Evolutionary conservation across 345 rosid species (phyloP), one percentile per base, ranked within the genome.

Genomic region (Salix viminalis): DNA sequence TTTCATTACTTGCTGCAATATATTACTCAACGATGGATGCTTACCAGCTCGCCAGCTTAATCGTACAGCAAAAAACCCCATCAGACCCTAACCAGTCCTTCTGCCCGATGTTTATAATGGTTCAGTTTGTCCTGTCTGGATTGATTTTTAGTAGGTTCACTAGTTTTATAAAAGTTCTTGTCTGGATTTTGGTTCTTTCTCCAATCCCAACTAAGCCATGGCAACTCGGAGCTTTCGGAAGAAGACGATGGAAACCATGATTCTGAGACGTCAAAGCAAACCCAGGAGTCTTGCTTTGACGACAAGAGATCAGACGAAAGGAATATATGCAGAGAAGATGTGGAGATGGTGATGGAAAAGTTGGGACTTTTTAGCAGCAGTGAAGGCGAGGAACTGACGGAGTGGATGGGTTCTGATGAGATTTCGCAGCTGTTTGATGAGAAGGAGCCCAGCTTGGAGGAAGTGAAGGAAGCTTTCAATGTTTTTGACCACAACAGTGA

Each of bases 401-500:
- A 79, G 73, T 61, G 34, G 8, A 81, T 82, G 72, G 77, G 80
- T 72, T 73, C 83, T 21, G 58, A 83, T 61, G 92, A 87, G 75
- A 73, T 92, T 79, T 72, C 84, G 0, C 76, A 79, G 85, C 60
- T 92, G 82, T 92, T 94, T 80, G 91, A 88, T 42, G 96, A 94
- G 85, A 78, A 86, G 78, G 96, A 90, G 83, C 94, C 94, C 0
- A 92, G 98, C 76, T 73, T 89, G 79, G 91, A 86, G 72, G 98
- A 94, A 78, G 74, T 89, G 75, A 92, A 88, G 82, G 89, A 87
- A 77, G 89, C 94, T 76, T 94, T 94, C 78, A 85, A 87, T 61
- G 97, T 91, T 70, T 94, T 91, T 82, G 97, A 94, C 86, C 85
- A 79, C 78, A 90, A 94, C 74, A 79, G 83, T 83, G 96, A 94